Conservation (phyloP, 169 alveolate species). For the Plasmodium vivax region DNA sequence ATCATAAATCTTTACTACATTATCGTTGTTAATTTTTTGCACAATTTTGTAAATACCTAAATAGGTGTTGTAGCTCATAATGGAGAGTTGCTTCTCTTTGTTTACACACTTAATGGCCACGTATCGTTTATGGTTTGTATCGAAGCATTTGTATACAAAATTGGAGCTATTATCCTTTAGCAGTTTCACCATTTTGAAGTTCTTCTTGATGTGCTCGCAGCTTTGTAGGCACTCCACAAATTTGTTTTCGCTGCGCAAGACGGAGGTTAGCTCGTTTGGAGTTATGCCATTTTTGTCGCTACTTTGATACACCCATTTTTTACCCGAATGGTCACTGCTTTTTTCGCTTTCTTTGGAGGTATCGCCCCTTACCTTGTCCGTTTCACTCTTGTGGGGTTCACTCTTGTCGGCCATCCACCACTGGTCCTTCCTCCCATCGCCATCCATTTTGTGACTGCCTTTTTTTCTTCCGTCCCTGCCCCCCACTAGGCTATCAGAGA, state of each 20-base stretch:
- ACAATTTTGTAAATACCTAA: slow-evolving; percentile 43
- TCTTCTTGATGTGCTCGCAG: slow-evolving; percentile 46
- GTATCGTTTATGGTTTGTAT: slow-evolving; percentile 1
- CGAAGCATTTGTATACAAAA: slow-evolving; percentile 66
- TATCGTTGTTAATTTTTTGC: slow-evolving; percentile 36
- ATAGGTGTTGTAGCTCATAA: slow-evolving; percentile 66
- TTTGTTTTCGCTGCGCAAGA: neutral
- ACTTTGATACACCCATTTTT: neutral
- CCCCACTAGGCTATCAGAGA: neutral
- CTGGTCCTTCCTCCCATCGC: neutral
- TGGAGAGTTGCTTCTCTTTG: slow-evolving; percentile 61
- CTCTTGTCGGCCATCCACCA: neutral
- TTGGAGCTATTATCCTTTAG: slow-evolving; percentile 35
- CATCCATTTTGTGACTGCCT: neutral
- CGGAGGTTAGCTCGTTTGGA: neutral
- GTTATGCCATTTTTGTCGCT: neutral
- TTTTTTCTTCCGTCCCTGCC: neutral
- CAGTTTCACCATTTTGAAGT: slow-evolving; percentile 33
- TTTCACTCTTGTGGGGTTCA: neutral
- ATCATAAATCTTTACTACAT: slow-evolving; percentile 62
- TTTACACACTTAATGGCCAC: slow-evolving; percentile 62
- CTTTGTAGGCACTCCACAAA: slow-evolving; percentile 32
- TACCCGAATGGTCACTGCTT: neutral
- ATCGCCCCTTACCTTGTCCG: neutral
- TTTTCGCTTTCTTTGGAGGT: neutral